These are phyloP conservation scores for Lachnellula willkommii DNA, from an alignment of 2,329 filamentous ascomycete species.

Conservation along the genomic window DNA sequence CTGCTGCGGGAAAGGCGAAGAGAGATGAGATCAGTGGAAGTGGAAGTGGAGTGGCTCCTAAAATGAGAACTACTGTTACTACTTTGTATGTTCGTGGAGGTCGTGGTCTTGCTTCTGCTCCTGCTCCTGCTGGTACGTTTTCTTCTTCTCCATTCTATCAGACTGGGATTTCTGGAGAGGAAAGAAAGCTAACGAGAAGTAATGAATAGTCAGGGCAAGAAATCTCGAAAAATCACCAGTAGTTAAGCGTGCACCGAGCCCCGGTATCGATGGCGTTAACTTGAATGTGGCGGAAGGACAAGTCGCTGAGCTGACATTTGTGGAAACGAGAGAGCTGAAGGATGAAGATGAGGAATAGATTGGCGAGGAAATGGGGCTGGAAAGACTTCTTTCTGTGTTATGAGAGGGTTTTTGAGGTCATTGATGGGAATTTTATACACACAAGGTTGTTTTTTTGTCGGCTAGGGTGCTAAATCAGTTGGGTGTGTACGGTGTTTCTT, in stretches of 20 bases:
- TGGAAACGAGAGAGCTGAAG: conserved; percentile 23
- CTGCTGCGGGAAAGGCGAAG: background rate
- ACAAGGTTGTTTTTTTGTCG: no score
- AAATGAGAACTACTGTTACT: conserved; percentile 28
- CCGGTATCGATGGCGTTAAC: conserved; percentile 25
- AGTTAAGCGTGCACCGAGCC: conserved; percentile 17
- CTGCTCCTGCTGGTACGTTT: conserved; percentile 15
- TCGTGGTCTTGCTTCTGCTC: conserved; percentile 9
- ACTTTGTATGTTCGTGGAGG: conserved; percentile 29
- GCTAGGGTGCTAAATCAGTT: no score
- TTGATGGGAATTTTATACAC: no score
- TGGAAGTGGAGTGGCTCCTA: conserved; percentile 3
- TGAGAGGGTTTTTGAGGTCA: no score
- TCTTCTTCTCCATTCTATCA: background rate
- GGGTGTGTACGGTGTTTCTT: no score
- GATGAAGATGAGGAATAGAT: conserved; percentile 9
- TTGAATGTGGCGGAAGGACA: conserved; percentile 28
- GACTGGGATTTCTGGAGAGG: background rate
- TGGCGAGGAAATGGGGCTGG: no score
- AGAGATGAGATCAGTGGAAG: conserved; percentile 3
- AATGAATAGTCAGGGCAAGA: conserved; percentile 2
- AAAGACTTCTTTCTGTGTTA: no score
- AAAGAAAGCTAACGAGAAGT: conserved; percentile 1
- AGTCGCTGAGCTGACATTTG: conserved; percentile 29
- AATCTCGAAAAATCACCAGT: conserved; percentile 4